Percentiles rank a stretch among this genome's conserved stretches.
Conservation (phyloP, 1,139 yeast species). For the Saccharomyces hybrid region DNA sequence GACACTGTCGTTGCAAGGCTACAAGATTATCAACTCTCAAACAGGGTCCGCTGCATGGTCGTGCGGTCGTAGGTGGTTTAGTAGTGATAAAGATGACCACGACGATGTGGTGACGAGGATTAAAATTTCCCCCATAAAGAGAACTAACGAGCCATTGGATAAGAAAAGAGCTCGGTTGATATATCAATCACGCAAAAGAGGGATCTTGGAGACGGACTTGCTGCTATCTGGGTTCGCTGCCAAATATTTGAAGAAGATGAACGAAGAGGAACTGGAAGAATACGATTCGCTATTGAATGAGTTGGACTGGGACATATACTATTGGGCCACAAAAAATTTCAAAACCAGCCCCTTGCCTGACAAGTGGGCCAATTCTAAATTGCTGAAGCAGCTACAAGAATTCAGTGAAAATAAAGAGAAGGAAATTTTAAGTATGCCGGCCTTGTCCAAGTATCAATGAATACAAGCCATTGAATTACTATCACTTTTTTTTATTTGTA, state of each 20-base stretch:
- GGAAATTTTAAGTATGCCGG: slow-evolving; percentile 83
- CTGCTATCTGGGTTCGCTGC: slow-evolving; percentile 80
- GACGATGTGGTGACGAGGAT: slow-evolving; percentile 31
- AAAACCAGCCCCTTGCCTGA: slow-evolving; percentile 81
- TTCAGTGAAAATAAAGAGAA: slow-evolving; percentile 65
- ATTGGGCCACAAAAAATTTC: slow-evolving; percentile 88
- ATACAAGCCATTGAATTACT: neutral
- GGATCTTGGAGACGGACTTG: slow-evolving; percentile 88
- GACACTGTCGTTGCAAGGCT: neutral
- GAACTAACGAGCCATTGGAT: slow-evolving; percentile 67
- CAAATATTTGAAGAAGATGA: slow-evolving; percentile 51
- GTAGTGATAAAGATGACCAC: slow-evolving; percentile 3
- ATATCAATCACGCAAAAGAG: slow-evolving; percentile 91
- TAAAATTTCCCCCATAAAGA: slow-evolving; percentile 65
- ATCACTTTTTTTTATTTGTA: neutral
- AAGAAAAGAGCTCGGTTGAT: slow-evolving; percentile 76
- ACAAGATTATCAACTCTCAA: neutral
- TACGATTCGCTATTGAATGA: slow-evolving; percentile 82
- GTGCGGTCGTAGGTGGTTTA: neutral
- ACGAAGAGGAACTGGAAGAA: slow-evolving; percentile 67
- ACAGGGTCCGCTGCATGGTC: neutral
- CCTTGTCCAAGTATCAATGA: slow-evolving; percentile 32
- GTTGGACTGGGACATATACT: slow-evolving; percentile 96
- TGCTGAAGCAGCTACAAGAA: slow-evolving; percentile 61
- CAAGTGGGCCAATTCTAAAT: slow-evolving; percentile 61